Evolutionary conservation across 1,284 basidiomycete species (phyloP).

Genomic region (Trametes hirsuta): DNA sequence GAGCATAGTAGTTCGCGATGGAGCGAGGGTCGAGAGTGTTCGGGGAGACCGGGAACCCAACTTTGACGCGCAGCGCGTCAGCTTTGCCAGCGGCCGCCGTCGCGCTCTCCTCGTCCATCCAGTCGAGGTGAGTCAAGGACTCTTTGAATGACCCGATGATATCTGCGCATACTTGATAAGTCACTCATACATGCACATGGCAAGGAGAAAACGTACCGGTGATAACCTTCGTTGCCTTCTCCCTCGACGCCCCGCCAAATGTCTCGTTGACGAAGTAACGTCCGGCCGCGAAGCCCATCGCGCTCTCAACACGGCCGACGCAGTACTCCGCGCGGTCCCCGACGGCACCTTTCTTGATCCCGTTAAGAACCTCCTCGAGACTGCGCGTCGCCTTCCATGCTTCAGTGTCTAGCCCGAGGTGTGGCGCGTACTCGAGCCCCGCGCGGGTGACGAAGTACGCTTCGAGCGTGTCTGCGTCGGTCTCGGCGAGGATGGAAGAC

Average conservation of each 20-base stretch:
- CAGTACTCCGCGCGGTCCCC: constrained; percentile 85
- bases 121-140: constrained; percentile 77
- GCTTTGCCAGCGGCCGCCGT: constrained; percentile 88
- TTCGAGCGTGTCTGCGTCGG: constrained; percentile 75
- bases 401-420: constrained; percentile 74
- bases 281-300: constrained; percentile 76
- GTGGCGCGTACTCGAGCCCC: constrained; percentile 65
- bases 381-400: constrained; percentile 75
- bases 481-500: constrained; percentile 70
- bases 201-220: constrained; percentile 49
- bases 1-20: constrained; percentile 76
- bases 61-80: constrained; percentile 79
- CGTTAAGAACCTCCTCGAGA: constrained; percentile 74
- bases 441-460: constrained; percentile 84
- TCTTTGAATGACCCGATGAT: constrained; percentile 86
- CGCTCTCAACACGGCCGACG: constrained; percentile 61
- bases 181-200: neutral
- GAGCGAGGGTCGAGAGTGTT: constrained; percentile 77
- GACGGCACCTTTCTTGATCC: constrained; percentile 86
- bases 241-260: constrained; percentile 82
- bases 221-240: constrained; percentile 85
- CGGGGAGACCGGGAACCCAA: constrained; percentile 88
- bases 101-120: constrained; percentile 92
- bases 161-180: constrained; percentile 42
- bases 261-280: constrained; percentile 87